Evolutionary conservation across 164 flowering plant species (phyloP), one percentile per base, ranked within the genome.

Genomic region (Kingdonia uniflora): DNA sequence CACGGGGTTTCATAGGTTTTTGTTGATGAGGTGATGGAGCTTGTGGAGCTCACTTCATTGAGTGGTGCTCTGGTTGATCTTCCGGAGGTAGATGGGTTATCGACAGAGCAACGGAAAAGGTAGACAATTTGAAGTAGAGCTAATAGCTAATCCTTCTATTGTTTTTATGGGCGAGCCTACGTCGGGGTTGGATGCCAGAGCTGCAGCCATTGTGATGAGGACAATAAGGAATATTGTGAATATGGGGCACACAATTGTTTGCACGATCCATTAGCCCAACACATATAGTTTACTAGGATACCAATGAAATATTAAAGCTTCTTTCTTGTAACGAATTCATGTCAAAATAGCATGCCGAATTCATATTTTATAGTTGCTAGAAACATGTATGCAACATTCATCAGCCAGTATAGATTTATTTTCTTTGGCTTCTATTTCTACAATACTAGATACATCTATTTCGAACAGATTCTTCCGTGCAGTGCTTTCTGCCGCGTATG

Each of bases 101-200:
- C 97, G 13, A 94, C 97, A 2, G 99, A 86, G 69, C 99, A 92
- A 61, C 66, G 99, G 35, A 94, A 94, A 74, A 80, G 99, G 62
- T 63, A 89, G 51, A 94, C 99, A n/a, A 94, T 94, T n/a, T 52
- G 99, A 97, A 19, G 90, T 89, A 56, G 99, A 94, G 65, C 77
- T 94, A 56, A 96, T 94, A 33, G 95, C 99, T 19, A 94, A 94
- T 62, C 99, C 99, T 46, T 89, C 99, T 25, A 84, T 94, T 56
- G 95, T 94, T 15, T 94, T 94, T 65, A 89, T 94, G 99, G 97
- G 88, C 68, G 99, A 94, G 68, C 99, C 98, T 48, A 94, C 99
- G 5, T 86, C 99, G 29, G 97, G 99, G 23, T 65, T 94, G 74
- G 99, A 94, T 78, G 99, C 97, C 45, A 76, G 99, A 64, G 62